Conservation (phyloP, 225 moss, liverwort and hornwort species). For the Climacium dendroides region DNA sequence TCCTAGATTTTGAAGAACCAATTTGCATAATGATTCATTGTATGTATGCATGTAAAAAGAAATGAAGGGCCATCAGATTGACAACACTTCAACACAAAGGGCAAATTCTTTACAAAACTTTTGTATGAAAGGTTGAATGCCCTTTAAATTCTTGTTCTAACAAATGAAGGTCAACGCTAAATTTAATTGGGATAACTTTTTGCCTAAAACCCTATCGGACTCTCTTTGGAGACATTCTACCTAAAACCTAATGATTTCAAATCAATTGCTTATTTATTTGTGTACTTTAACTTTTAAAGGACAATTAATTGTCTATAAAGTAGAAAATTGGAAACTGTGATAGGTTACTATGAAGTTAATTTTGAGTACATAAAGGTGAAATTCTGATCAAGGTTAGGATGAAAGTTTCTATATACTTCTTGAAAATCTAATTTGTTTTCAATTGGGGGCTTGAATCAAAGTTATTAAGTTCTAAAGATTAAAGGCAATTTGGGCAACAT, state of each 20-base stretch:
- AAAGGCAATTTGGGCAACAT: fast-evolving
- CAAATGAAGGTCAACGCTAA: fast-evolving
- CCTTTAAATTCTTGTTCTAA: too few species aligned
- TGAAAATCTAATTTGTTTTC: fast-evolving
- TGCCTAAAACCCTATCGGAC: fast-evolving
- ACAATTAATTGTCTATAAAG: not conserved
- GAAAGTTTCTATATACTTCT: not conserved
- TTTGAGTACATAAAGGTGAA: not conserved
- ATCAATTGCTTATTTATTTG: not conserved
- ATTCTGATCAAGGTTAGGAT: too few species aligned
- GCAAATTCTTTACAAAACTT: not conserved
- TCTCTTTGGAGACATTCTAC: not conserved
- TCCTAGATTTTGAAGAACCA: not conserved
- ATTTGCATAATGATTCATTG: fast-evolving
- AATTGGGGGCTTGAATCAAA: fast-evolving
- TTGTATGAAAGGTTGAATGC: fast-evolving
- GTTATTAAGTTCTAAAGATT: fast-evolving
- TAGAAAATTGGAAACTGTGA: fast-evolving
- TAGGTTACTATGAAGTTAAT: not conserved
- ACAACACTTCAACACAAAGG: not conserved
- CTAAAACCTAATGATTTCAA: not conserved
- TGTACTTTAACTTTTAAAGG: fast-evolving
- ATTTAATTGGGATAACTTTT: not conserved
- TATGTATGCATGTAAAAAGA: not conserved
- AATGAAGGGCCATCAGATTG: not conserved